Evolutionary conservation across 2,329 filamentous ascomycete genomes (phyloP), one percentile per base, ranked within the genome.

Genomic region (Verticillium isaacii): DNA sequence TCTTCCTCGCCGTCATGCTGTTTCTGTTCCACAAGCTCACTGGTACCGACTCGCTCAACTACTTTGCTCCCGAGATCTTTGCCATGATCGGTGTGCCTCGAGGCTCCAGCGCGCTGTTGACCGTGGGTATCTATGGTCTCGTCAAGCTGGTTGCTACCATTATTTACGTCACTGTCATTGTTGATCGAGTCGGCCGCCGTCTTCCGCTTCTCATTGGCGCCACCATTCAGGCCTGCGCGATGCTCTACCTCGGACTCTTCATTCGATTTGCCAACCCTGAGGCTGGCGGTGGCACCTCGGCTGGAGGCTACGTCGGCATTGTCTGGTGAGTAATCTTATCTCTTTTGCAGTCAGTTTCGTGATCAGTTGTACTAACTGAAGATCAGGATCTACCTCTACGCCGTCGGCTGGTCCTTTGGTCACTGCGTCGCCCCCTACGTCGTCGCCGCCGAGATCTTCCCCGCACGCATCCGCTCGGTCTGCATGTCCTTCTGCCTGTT

Each of bases 21-120:
- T 76, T 76, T 60, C 52, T 78, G 1, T 78, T 78, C 61, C 75
- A 78, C 65, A 78, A 78, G 39, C 72, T 77, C 29, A 78, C 75
- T 2, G 75, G 76, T 1, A 78, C 74, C 1, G 74, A 77, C 63
- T 70, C 70, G 6, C 59, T 78, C 19, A 78, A 77, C 66, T 78
- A 78, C 63, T 78, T 74, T 41, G 73, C 74, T 0, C 74, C 75
- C 1, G 70, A 75, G 58, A 77, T 78, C 14, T 78, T 78, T 55
- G 68, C 68, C 7, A 71, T 77, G 68, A 75, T 78, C 25, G 75
- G 76, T 37, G 77, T 75, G 0, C 65, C 64, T 2, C 62, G 66
- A 2, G 70, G 70, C 3, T 73, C 71, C 17, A 65, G 64, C 15
- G 65, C 69, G 5, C 67, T 78, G 1, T 66, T 78, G n/a, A 74